Percentiles rank a stretch among this genome's conserved stretches.
phyloP scores from a whole-genome alignment of 192 early-diverging fungal genomes.

The Mortierella alpina region DNA sequence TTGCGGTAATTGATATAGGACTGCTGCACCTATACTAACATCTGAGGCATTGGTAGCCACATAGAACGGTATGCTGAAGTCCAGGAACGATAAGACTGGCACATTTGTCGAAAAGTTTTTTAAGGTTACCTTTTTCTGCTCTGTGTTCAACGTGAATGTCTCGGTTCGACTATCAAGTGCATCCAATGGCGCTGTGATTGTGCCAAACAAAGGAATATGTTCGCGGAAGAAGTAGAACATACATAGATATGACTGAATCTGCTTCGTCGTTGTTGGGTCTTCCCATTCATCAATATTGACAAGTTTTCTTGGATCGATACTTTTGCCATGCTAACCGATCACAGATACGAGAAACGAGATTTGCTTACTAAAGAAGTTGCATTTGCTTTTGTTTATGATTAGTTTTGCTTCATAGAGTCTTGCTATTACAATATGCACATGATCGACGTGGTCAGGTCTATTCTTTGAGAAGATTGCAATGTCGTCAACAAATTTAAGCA shows the following conservation, averaged over 20 bases:
- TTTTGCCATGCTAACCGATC: slow-evolving; percentile 1
- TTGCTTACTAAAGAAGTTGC: slow-evolving; percentile 6
- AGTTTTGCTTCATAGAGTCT: slow-evolving; percentile 1
- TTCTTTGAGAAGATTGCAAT: background rate
- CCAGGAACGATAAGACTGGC: slow-evolving; percentile 27
- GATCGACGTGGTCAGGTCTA: background rate
- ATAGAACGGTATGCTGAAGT: slow-evolving; percentile 20
- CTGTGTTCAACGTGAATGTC: background rate
- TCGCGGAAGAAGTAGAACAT: background rate
- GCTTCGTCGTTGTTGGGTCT: background rate
- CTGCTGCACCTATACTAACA: slow-evolving; percentile 44
- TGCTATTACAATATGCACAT: background rate
- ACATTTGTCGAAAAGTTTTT: background rate
- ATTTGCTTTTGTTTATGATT: slow-evolving; percentile 10
- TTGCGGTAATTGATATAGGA: slow-evolving; percentile 26
- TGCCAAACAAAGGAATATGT: too few species aligned
- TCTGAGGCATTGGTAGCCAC: slow-evolving; percentile 49
- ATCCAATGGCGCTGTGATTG: slow-evolving; percentile 19
- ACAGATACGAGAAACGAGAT: slow-evolving; percentile 14
- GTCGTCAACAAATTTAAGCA: background rate
- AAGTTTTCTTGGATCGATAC: slow-evolving; percentile 26
- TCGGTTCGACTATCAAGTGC: slow-evolving; percentile 10
- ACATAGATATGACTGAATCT: background rate
- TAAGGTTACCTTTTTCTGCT: background rate
- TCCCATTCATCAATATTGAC: slow-evolving; percentile 27